A percentile compares a stretch with the other conserved stretches of the same genome.
phyloP scores from a whole-genome alignment of 306 rosid genomes.

The Bauhinia variegata region DNA sequence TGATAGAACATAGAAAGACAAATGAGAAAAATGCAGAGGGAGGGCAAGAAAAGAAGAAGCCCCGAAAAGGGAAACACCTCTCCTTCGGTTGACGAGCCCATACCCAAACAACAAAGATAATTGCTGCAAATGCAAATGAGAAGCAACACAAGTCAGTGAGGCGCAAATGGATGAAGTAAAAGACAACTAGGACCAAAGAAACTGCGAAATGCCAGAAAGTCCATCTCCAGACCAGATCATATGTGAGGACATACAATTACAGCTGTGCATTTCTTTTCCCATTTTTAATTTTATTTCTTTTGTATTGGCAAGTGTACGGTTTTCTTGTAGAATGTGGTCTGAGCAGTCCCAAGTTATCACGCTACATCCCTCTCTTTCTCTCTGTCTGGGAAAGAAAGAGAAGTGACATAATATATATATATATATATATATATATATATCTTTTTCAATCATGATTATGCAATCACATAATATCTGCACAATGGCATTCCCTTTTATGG shows the following conservation, averaged over 20 bases:
- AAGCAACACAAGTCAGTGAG: constrained; percentile 32
- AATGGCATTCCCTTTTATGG: constrained; percentile 32
- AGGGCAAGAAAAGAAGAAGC: constrained; percentile 45
- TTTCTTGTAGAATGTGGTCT: constrained; percentile 47
- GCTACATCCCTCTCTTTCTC: constrained; percentile 40
- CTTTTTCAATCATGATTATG: constrained; percentile 39
- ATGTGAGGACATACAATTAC: constrained; percentile 54
- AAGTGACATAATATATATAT: constrained; percentile 25
- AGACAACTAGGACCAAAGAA: constrained; percentile 46
- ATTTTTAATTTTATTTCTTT: constrained; percentile 27
- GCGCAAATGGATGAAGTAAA: constrained; percentile 39
- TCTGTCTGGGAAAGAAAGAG: constrained; percentile 31
- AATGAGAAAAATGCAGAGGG: constrained; percentile 61
- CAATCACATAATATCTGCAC: constrained; percentile 42
- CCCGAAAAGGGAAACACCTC: constrained; percentile 52
- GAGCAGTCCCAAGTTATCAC: constrained; percentile 51
- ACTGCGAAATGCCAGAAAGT: constrained; percentile 46
- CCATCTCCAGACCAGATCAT: constrained; percentile 24
- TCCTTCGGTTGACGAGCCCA: constrained; percentile 57
- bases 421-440: constrained; percentile 16
- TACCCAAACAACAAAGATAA: constrained; percentile 38
- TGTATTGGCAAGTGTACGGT: constrained; percentile 11
- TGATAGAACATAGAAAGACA: constrained; percentile 78
- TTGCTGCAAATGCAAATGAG: constrained; percentile 34
- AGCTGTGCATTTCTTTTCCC: constrained; percentile 49